Evolutionary conservation across 2,329 filamentous ascomycete species (phyloP).

Genomic region (Fusarium tuaranense): DNA sequence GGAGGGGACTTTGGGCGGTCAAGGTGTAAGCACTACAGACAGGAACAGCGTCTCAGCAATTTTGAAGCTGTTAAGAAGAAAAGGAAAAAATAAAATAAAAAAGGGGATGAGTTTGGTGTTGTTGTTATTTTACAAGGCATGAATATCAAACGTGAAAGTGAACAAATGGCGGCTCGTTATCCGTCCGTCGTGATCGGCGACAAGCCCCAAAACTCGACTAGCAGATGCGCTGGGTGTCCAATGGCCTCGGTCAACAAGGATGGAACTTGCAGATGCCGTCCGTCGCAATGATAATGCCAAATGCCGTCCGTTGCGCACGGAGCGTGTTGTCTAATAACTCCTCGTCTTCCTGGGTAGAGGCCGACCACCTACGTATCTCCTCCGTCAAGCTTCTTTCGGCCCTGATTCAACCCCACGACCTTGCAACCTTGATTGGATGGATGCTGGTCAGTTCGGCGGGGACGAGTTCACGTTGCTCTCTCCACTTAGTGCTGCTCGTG

Average conservation of each 20-base stretch:
- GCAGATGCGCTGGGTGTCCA: background rate
- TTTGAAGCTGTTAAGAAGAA: background rate
- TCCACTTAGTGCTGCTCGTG: background rate
- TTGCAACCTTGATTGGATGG: constrained; percentile 22
- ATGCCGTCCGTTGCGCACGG: constrained; percentile 6
- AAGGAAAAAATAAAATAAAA: background rate
- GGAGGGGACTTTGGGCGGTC: background rate
- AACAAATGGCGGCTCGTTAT: background rate
- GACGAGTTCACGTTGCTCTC: constrained; percentile 7
- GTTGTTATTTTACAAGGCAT: background rate
- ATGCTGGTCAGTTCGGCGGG: background rate
- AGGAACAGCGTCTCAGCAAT: constrained; percentile 1
- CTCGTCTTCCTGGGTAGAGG: background rate
- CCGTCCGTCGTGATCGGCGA: constrained; percentile 1
- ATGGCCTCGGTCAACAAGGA: constrained; percentile 4
- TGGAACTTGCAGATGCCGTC: constrained; percentile 5
- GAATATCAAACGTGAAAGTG: background rate
- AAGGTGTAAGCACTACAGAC: constrained; percentile 1
- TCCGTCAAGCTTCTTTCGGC: background rate
- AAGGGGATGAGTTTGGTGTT: background rate
- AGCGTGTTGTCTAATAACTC: background rate
- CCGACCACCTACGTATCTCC: background rate
- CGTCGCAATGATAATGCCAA: background rate
- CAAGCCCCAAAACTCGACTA: constrained; percentile 5
- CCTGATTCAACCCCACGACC: background rate